Evolutionary conservation across 2,329 filamentous ascomycete genomes (phyloP).

Genomic region (Emmonsia crescens): DNA sequence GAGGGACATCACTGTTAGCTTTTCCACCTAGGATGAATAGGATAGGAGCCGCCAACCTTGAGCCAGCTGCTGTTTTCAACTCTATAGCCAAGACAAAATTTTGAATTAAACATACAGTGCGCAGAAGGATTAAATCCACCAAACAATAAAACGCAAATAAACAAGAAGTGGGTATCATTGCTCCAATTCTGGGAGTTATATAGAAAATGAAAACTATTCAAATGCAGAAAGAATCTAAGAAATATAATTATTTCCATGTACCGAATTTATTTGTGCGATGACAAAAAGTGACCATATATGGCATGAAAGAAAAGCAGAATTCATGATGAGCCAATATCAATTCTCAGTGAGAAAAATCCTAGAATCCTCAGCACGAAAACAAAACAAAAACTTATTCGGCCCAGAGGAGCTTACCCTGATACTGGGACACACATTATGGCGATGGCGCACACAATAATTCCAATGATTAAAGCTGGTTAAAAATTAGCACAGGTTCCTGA

Average conservation of each 20-base stretch:
- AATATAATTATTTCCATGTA: neutral
- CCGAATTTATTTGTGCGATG: neutral
- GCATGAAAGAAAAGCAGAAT: neutral
- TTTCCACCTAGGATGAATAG: neutral
- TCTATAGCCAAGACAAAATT: neutral
- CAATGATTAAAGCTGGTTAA: constrained; percentile 5
- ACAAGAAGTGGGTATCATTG: neutral
- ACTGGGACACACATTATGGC: constrained; percentile 5
- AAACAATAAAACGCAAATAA: neutral
- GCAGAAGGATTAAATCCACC: no score
- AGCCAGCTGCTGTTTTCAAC: no score
- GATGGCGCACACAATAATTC: constrained; percentile 7
- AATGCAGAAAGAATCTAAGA: neutral
- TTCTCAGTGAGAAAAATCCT: neutral
- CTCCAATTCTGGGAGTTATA: neutral
- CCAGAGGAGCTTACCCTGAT: neutral
- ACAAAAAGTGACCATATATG: neutral
- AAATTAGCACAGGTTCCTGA: neutral
- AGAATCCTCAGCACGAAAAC: neutral
- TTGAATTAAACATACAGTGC: neutral
- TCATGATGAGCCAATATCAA: neutral
- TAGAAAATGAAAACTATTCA: neutral
- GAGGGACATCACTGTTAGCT: no score
- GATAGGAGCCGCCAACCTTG: neutral
- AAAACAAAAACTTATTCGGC: neutral